phyloP scores from a whole-genome alignment of 768 basidiomycete genomes.

The Suillus americanus region DNA sequence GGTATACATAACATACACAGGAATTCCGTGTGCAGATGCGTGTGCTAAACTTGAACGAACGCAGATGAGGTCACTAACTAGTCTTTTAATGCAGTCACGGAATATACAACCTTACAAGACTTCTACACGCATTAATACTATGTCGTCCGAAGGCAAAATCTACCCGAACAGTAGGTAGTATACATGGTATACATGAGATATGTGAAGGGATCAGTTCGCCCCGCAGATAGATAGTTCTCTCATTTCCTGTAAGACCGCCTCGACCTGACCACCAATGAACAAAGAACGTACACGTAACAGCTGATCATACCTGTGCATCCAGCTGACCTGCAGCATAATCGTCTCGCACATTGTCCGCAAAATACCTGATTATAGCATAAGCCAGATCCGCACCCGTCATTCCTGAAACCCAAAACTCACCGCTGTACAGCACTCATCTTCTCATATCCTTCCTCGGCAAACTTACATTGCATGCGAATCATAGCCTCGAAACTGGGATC shows the following conservation, averaged over 20 bases:
- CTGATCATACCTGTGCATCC: constrained; percentile 74
- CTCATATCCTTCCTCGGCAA: constrained; percentile 98
- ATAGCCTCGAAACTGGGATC: constrained; percentile 99
- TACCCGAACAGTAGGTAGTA: not conserved
- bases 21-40: not conserved
- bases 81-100: not conserved
- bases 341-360: constrained; percentile 85
- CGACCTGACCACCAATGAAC: constrained; percentile 55
- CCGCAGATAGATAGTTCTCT: constrained; percentile 93
- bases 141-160: not conserved
- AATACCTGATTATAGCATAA: constrained; percentile 56
- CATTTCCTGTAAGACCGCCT: constrained; percentile 96
- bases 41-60: not conserved
- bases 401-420: constrained; percentile 34
- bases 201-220: constrained; percentile 32
- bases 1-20: not conserved
- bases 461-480: constrained; percentile 97
- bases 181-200: not conserved
- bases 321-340: constrained; percentile 97
- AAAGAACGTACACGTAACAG: not conserved
- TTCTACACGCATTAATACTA: not conserved
- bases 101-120: not conserved
- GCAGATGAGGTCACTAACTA: not conserved
- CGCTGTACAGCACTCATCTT: constrained; percentile 93
- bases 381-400: not conserved